A percentile compares a stretch with the other conserved stretches of the same genome.
phyloP scores from a whole-genome alignment of 495 filamentous ascomycete genomes.

The Aspergillus mulundensis region DNA sequence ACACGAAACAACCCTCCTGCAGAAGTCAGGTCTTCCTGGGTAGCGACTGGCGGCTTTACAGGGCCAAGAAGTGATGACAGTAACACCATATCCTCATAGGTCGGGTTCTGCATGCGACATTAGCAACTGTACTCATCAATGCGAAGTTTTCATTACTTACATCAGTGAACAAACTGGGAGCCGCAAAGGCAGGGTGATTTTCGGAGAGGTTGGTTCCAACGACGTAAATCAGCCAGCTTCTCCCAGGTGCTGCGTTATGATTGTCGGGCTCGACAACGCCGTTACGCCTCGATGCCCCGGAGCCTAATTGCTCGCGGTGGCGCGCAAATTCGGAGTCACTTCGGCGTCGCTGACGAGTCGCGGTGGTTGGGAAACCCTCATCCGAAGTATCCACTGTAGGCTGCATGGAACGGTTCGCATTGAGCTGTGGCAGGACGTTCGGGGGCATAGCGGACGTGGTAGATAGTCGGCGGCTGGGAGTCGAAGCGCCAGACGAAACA shows the following conservation, averaged over 20 bases:
- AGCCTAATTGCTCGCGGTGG: slow-evolving; percentile 51
- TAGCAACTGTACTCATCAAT: neutral
- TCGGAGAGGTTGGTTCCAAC: slow-evolving; percentile 73
- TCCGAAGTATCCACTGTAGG: slow-evolving; percentile 30
- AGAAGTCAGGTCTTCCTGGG: slow-evolving; percentile 60
- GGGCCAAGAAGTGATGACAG: slow-evolving; percentile 68
- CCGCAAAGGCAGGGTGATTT: slow-evolving; percentile 72
- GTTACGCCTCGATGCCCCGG: slow-evolving; percentile 60
- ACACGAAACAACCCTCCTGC: slow-evolving; percentile 58
- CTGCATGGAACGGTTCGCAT: slow-evolving; percentile 31
- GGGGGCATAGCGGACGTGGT: slow-evolving; percentile 47
- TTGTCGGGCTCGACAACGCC: slow-evolving; percentile 65
- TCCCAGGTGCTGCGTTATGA: slow-evolving; percentile 42
- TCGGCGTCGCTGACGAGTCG: slow-evolving; percentile 50
- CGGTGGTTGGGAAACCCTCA: slow-evolving; percentile 22
- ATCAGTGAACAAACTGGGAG: slow-evolving; percentile 73
- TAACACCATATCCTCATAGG: slow-evolving; percentile 77
- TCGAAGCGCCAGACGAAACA: slow-evolving; percentile 53
- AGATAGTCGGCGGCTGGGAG: slow-evolving; percentile 51
- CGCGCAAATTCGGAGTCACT: slow-evolving; percentile 62
- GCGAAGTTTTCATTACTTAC: slow-evolving; percentile 31
- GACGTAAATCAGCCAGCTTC: slow-evolving; percentile 79
- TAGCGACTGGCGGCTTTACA: slow-evolving; percentile 70
- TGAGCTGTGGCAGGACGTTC: slow-evolving; percentile 29
- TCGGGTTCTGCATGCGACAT: slow-evolving; percentile 51